phyloP scores from a whole-genome alignment of 2,329 filamentous ascomycete species.

The Fusarium pseudograminearum region DNA sequence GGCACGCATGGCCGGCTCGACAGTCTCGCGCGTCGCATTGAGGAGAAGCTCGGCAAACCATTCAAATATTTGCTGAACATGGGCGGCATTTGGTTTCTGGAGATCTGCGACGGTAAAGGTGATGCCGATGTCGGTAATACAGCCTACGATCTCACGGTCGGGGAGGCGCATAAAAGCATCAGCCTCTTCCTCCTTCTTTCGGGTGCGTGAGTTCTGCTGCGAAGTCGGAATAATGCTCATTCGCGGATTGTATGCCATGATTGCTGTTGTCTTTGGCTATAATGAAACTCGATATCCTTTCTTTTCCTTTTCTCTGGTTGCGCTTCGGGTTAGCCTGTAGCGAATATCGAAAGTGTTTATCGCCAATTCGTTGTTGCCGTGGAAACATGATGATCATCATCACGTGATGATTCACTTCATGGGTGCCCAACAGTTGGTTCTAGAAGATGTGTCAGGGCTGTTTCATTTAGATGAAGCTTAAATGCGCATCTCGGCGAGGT shows the following conservation, averaged over 20 bases:
- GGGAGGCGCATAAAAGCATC: slow-evolving; percentile 71
- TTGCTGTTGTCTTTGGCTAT: slow-evolving; percentile 30
- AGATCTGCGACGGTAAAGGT: slow-evolving; percentile 88
- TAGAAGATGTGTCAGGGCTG: slow-evolving; percentile 11
- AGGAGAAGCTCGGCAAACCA: slow-evolving; percentile 96
- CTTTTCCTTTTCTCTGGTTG: slow-evolving; percentile 4
- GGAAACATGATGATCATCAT: slow-evolving; percentile 33
- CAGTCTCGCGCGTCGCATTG: slow-evolving; percentile 91
- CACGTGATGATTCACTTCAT: slow-evolving; percentile 36
- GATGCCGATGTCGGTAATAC: slow-evolving; percentile 96
- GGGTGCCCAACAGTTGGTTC: background rate
- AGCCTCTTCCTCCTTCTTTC: slow-evolving; percentile 70
- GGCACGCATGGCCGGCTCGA: slow-evolving; percentile 94
- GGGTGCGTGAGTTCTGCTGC: slow-evolving; percentile 64
- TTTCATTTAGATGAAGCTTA: slow-evolving; percentile 6
- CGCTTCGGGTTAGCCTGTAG: slow-evolving; percentile 19
- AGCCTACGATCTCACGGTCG: slow-evolving; percentile 89
- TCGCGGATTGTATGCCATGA: slow-evolving; percentile 69
- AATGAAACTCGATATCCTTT: slow-evolving; percentile 4
- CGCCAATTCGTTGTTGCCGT: slow-evolving; percentile 42
- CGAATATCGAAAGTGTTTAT: slow-evolving; percentile 39
- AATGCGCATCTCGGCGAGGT: slow-evolving; percentile 23
- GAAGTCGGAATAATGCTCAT: slow-evolving; percentile 70
- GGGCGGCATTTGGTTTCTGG: slow-evolving; percentile 91
- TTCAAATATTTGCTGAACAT: slow-evolving; percentile 98